phyloP scores from a whole-genome alignment of 2,329 filamentous ascomycete species.

The Tolypocladium nubicola region DNA sequence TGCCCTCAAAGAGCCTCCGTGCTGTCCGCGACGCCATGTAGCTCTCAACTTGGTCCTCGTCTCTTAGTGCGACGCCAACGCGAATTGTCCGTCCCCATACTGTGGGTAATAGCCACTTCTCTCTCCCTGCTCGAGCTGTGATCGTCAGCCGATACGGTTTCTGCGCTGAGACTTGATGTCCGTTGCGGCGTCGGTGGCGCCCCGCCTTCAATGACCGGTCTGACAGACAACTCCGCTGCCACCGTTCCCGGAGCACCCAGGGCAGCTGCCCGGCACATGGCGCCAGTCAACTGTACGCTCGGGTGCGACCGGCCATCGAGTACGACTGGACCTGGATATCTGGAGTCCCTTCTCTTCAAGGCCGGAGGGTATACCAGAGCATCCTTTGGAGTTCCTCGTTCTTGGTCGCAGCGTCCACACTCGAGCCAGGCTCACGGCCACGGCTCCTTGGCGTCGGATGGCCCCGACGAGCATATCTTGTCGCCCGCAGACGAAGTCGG shows the following conservation, averaged over 20 bases:
- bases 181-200: too few species aligned
- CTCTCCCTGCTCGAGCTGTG: neutral
- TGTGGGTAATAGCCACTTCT: neutral
- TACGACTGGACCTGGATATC: constrained; percentile 35
- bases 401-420: neutral
- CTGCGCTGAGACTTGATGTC: too few species aligned
- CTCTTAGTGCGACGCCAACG: neutral
- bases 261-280: constrained; percentile 34
- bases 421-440: too few species aligned
- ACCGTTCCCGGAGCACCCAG: constrained; percentile 31
- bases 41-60: neutral
- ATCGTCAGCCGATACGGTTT: too few species aligned
- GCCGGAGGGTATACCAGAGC: constrained; percentile 33
- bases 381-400: constrained; percentile 40
- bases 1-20: neutral
- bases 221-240: constrained; percentile 10
- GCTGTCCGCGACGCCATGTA: neutral
- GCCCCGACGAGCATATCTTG: constrained; percentile 16
- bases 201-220: too few species aligned
- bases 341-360: neutral
- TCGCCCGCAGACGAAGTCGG: neutral
- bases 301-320: constrained; percentile 39
- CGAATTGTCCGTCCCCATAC: neutral
- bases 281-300: constrained; percentile 41
- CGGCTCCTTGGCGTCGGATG: too few species aligned